Base-by-base conservation (phyloP, 352 stramenopile genomes). In the Globisporangium carolinianum region DNA sequence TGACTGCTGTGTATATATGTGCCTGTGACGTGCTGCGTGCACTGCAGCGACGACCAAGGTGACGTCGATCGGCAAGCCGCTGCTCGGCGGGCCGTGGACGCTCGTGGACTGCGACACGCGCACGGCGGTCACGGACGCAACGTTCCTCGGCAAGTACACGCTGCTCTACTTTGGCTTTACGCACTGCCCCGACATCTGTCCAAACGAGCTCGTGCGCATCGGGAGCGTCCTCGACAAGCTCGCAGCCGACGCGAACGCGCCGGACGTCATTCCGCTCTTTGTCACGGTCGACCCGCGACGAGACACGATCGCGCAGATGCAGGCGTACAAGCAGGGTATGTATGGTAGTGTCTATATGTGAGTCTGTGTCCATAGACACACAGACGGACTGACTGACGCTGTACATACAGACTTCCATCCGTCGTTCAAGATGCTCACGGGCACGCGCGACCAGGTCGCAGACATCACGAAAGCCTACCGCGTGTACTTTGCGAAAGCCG, bases 101-200 rank as follows among this genome's bases (percentile, higher is more conserved):
- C 79, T 98, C 0, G 91, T 98, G 45, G 86, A 98, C 62, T 95
- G 89, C 51, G 69, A 94, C 56, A 86, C 81, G 36, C 78, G 89
- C 57, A 71, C 63, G 17, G 85, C 86, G 6, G 85, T 97, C 42
- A 98, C 91, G 32, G 89, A 98, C 66, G 87, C 84, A 42, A 86
- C 86, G 63, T 98, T 90, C 67, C 72, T 68, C 48, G 97, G 97
- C 62, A 94, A 98, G 67, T 98, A 97, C 78, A 87, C 93, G 58
- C 77, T 99, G 46, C 75, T 99, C 24, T 99, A 99, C 86, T 99
- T 99, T 87, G 97, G 97, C 63, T 99, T 99, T 80, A 98, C 96
- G 58, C 91, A 98, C 65, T 99, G 97, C 74, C 97, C 97, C 4
- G 97, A 99, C 72, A 99, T 99, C 70, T 99, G 97, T 65, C 97